These are phyloP conservation scores for Cyclotella cryptica DNA, from an alignment of 108 stramenopile genomes.

Conservation along the genomic window DNA sequence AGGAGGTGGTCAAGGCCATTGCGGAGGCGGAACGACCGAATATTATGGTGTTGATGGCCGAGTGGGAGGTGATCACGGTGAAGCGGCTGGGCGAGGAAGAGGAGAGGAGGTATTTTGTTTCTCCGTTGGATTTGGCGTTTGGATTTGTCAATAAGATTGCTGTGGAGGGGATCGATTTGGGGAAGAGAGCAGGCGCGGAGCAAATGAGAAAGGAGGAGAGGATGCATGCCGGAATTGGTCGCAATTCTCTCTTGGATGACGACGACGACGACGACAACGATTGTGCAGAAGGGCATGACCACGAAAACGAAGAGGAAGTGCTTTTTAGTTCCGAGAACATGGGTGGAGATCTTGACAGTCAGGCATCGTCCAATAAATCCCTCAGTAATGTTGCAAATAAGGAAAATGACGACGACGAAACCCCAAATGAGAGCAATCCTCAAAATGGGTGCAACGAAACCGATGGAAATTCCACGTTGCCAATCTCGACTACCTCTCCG, in stretches of 20 bases:
- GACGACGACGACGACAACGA: slow-evolving; percentile 36
- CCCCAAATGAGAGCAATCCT: not conserved
- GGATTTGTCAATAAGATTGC: slow-evolving; percentile 47
- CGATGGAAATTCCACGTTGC: too few relatives aligned
- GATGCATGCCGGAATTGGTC: not conserved
- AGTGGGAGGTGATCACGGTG: slow-evolving; percentile 54
- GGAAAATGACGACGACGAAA: slow-evolving; percentile 14
- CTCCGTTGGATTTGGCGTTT: slow-evolving; percentile 46
- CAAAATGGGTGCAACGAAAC: too few relatives aligned
- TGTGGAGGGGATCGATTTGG: slow-evolving; percentile 25
- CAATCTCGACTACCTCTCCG: not conserved
- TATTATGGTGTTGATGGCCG: slow-evolving; percentile 67
- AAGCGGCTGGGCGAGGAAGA: slow-evolving; percentile 12
- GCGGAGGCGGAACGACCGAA: slow-evolving; percentile 69
- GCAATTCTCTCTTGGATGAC: slow-evolving; percentile 14
- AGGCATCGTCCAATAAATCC: not conserved
- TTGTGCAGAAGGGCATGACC: not conserved
- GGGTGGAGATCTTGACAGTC: slow-evolving; percentile 15
- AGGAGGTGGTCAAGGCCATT: slow-evolving; percentile 69
- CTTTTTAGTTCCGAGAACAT: slow-evolving; percentile 23
- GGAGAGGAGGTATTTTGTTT: slow-evolving; percentile 24
- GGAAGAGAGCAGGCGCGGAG: not conserved
- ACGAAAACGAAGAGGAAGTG: slow-evolving; percentile 27
- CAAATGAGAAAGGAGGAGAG: not conserved
- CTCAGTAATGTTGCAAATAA: not conserved